Percentiles rank a stretch among this genome's conserved stretches.
Conservation (phyloP, 495 filamentous ascomycete species). For the Thermochaetoides thermophila region DNA sequence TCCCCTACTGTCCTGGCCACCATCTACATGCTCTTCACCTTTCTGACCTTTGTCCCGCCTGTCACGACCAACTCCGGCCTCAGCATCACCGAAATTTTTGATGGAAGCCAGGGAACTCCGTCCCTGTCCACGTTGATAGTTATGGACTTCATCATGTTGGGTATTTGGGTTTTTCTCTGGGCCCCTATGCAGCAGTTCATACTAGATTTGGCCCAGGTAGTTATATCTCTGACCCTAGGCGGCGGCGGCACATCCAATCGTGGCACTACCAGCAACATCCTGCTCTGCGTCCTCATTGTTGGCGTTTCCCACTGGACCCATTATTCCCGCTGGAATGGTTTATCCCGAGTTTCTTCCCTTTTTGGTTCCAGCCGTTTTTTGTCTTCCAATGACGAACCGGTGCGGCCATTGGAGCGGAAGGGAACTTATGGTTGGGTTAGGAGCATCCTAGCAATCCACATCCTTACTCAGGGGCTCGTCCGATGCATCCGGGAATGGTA, state of each 20-base stretch:
- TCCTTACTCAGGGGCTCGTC: constrained; percentile 67
- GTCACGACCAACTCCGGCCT: constrained; percentile 40
- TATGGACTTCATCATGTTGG: constrained; percentile 65
- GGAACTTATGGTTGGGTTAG: constrained; percentile 37
- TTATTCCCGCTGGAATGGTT: constrained; percentile 32
- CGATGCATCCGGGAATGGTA: constrained; percentile 48
- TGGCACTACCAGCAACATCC: constrained; percentile 53
- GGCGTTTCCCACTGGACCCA: constrained; percentile 50
- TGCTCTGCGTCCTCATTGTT: constrained; percentile 73
- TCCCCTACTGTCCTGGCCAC: constrained; percentile 78
- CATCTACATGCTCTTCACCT: constrained; percentile 86
- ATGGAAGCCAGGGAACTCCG: constrained; percentile 42
- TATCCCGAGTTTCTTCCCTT: constrained; percentile 25
- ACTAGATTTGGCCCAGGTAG: constrained; percentile 87
- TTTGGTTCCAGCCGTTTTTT: constrained; percentile 29
- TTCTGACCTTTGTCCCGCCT: constrained; percentile 83
- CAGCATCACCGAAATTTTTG: constrained; percentile 36
- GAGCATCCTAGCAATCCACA: constrained; percentile 68
- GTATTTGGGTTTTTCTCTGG: constrained; percentile 85
- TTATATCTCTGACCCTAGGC: constrained; percentile 85
- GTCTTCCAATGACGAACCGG: constrained; percentile 19
- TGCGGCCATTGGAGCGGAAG: constrained; percentile 30
- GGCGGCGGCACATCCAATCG: constrained; percentile 70
- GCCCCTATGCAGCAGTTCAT: constrained; percentile 74
- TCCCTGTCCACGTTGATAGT: constrained; percentile 69